A percentile compares a stretch with the other conserved stretches of the same genome.
Conservation (phyloP, 257 asterid species). For the Hygrophila difformis region DNA sequence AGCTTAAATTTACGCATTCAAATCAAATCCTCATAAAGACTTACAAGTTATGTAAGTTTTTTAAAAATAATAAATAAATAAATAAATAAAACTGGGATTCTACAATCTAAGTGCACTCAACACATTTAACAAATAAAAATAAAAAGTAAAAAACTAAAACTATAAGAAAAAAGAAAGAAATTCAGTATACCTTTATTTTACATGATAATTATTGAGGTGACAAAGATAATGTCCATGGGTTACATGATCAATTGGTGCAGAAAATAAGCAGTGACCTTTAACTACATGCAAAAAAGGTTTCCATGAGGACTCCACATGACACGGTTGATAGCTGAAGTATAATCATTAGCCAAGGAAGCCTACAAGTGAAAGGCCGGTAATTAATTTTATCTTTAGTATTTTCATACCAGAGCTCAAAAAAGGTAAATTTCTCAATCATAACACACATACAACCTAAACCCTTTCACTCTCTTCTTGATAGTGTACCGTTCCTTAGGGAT, state of each 20-base stretch:
- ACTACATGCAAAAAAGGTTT: slow-evolving; percentile 34
- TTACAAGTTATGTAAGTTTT: too few species aligned
- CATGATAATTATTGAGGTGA: background rate
- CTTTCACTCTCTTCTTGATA: too few species aligned
- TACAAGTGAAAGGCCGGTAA: slow-evolving; percentile 20
- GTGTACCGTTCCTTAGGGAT: too few species aligned
- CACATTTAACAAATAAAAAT: too few species aligned
- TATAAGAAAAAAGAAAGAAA: too few species aligned
- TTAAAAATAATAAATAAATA: too few species aligned
- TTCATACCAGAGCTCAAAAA: slow-evolving; percentile 8
- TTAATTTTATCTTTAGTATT: slow-evolving; percentile 5
- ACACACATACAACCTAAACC: too few species aligned
- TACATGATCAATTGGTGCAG: background rate
- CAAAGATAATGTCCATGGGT: background rate
- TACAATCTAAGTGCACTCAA: too few species aligned
- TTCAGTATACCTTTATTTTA: too few species aligned
- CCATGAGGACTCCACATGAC: slow-evolving; percentile 69
- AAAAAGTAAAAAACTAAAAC: too few species aligned
- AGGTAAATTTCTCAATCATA: slow-evolving; percentile 1
- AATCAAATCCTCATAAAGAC: slow-evolving; percentile 1
- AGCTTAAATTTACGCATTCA: slow-evolving; percentile 1
- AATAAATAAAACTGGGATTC: background rate
- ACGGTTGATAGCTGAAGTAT: slow-evolving; percentile 52
- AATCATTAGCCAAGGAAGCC: slow-evolving; percentile 51
- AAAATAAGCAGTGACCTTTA: slow-evolving; percentile 5